Evolutionary conservation across 1,284 basidiomycete species (phyloP), one percentile per base, ranked within the genome.

Genomic region (Kwoniella shivajii): DNA sequence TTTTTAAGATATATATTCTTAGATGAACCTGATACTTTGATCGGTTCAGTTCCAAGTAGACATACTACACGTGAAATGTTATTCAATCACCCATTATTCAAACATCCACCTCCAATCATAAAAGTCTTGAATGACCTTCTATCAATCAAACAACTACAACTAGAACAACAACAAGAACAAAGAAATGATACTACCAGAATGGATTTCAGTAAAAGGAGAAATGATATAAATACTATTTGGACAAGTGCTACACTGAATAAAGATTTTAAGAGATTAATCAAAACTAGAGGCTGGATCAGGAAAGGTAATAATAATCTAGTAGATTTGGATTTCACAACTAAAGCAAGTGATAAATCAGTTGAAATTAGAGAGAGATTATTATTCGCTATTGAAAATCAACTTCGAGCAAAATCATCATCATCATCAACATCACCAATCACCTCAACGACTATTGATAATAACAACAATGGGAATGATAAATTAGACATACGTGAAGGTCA

Each of bases 21-120:
- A 29, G 72, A 73, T 51, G 72, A 73, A 54, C 65, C 70, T 2
- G 72, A 73, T 26, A 57, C 63, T 1, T 59, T 69, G 56, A 36
- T 71, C 20, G 65, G 65, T 10, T 43, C 65, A 0, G 41, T 72
- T 5, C 72, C 72, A 1, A 38, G 55, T 9, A 53, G 63, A 18
- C 38, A 59, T 37, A 22, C 50, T 2, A 27, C 52, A 2, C 18
- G 41, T 5, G 3, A 47, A 14, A 52, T 54, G 7, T 43, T 68
- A 1, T n/a, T 20, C 4, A 29, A 44, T 11, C 67, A 66, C 53
- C 64, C 62, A 13, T 26, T 70, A 20, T 59, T 63, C 50, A 22
- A 37, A 43, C 68, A 70, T 36, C 67, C 69, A 2, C 69, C 72
- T 30, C 58, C 62, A 0, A 42, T 70, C 18, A 52, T 63, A 4